Evolutionary conservation across 805 yeast species (phyloP), one percentile per base, ranked within the genome.

Genomic region (Phaffomyces antillensis): DNA sequence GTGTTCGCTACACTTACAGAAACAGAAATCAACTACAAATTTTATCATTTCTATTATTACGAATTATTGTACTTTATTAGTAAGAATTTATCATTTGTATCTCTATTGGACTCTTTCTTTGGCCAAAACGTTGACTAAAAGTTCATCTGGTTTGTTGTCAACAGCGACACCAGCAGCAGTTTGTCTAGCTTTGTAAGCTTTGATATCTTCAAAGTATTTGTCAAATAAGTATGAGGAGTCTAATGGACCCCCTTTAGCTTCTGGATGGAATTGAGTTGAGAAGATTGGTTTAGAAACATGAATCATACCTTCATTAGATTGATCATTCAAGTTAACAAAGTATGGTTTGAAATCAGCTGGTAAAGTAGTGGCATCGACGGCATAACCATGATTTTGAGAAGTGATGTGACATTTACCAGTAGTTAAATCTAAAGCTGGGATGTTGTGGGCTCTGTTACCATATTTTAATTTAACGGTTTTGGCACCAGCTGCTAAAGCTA

Each of bases 391-490:
- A 70, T 93, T 93, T 73, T 93, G 99, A 25, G 98, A 91, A 12
- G 99, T 93, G 65, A 93, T 95, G 67, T 93, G 96, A 66, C 98
- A 91, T 63, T 85, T 83, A 47, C 98, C 97, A 30, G 95, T 85
- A 43, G 81, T 72, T 57, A 90, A 66, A 64, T 91, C 96, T 63
- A 90, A 76, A 13, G 96, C 95, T 46, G 99, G 99, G 52, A 95
- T 95, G 66, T 93, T 93, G 71, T 95, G 99, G 25, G 97, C 99
- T 70, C 99, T 84, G 76, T 93, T 93, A 70, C 99, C 99, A 64
- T 90, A 93, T 68, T 88, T 90, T 76, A 93, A 75, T 70, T 95
- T 93, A 60, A 83, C 64, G 40, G 99, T 93, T 60, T 81, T 81
- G 30, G 96, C 98, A 46, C 98, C 99, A 15, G 89, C 76, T 13